Evolutionary conservation across 371 early-diverging fungal species (phyloP).

Genomic region (Mucor racemosus): DNA sequence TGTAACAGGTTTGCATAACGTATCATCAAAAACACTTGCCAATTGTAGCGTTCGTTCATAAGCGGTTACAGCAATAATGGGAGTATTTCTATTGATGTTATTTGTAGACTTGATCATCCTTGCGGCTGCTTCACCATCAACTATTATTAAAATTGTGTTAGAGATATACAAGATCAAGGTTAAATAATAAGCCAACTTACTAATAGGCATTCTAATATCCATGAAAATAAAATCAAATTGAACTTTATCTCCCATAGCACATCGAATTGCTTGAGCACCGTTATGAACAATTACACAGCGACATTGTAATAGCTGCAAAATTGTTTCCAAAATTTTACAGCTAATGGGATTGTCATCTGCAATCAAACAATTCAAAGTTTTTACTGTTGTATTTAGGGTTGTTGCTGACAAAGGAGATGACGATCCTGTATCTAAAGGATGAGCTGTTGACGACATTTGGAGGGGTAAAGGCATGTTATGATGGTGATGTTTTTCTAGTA

Average conservation of each 20-base stretch:
- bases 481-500: background rate
- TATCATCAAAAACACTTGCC: slow-evolving; percentile 72
- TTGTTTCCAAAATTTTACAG: slow-evolving; percentile 86
- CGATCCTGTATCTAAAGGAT: slow-evolving; percentile 13
- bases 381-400: background rate
- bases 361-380: slow-evolving; percentile 64
- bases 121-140: slow-evolving; percentile 90
- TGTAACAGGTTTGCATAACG: slow-evolving; percentile 76
- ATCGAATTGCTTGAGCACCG: slow-evolving; percentile 90
- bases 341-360: slow-evolving; percentile 93
- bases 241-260: slow-evolving; percentile 81
- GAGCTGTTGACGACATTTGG: background rate
- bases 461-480: slow-evolving; percentile 4
- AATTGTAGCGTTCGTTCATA: slow-evolving; percentile 65
- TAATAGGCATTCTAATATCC: slow-evolving; percentile 92
- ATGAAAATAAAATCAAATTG: slow-evolving; percentile 92
- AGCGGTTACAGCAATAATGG: slow-evolving; percentile 76
- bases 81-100: slow-evolving; percentile 76
- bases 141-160: slow-evolving; percentile 34
- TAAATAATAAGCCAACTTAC: slow-evolving; percentile 51
- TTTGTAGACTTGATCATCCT: slow-evolving; percentile 94
- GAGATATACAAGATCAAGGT: background rate
- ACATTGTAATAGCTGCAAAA: slow-evolving; percentile 74
- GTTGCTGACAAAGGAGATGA: background rate
- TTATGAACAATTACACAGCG: slow-evolving; percentile 84